phyloP scores from a whole-genome alignment of 1,139 yeast genomes.

The Sugiyamaella japonica region DNA sequence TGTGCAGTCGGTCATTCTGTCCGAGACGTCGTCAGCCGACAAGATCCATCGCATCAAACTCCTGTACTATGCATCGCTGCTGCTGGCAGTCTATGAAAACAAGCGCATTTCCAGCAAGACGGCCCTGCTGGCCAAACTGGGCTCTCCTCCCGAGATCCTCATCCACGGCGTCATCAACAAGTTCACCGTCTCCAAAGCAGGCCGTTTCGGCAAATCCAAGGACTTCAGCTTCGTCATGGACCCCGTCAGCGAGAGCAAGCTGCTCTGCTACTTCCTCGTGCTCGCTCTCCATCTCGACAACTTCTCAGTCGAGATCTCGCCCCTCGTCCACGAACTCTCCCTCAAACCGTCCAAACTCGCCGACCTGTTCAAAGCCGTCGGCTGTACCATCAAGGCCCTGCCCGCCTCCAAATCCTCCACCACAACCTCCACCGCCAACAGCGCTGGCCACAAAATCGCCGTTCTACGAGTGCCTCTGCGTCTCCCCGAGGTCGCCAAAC shows the following conservation, averaged over 20 bases:
- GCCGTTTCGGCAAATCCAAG: constrained; percentile 70
- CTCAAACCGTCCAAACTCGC: constrained; percentile 74
- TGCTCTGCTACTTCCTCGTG: constrained; percentile 75
- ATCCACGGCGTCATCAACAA: constrained; percentile 71
- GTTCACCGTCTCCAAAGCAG: constrained; percentile 65
- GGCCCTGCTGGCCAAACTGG: constrained; percentile 59
- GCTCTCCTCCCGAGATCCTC: constrained; percentile 68
- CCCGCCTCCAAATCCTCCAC: constrained; percentile 76
- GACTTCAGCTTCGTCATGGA: constrained; percentile 67
- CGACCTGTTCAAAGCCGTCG: constrained; percentile 73
- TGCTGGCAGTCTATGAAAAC: constrained; percentile 75
- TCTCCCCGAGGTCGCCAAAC: constrained; percentile 71
- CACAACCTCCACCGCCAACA: too few relatives aligned
- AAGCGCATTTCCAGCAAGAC: constrained; percentile 64
- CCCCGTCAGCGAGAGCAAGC: constrained; percentile 83
- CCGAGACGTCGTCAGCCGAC: constrained; percentile 36
- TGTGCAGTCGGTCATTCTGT: constrained; percentile 45
- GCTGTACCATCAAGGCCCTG: constrained; percentile 74
- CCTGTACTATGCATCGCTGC: constrained; percentile 73
- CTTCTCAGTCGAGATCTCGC: constrained; percentile 72
- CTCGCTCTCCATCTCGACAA: constrained; percentile 73
- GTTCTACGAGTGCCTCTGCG: constrained; percentile 83
- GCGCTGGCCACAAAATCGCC: constrained; percentile 75
- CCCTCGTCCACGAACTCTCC: constrained; percentile 81
- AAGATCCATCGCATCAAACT: constrained; percentile 63